Conservation (phyloP, 2,329 filamentous ascomycete species). For the Macrophomina pseudophaseolina region DNA sequence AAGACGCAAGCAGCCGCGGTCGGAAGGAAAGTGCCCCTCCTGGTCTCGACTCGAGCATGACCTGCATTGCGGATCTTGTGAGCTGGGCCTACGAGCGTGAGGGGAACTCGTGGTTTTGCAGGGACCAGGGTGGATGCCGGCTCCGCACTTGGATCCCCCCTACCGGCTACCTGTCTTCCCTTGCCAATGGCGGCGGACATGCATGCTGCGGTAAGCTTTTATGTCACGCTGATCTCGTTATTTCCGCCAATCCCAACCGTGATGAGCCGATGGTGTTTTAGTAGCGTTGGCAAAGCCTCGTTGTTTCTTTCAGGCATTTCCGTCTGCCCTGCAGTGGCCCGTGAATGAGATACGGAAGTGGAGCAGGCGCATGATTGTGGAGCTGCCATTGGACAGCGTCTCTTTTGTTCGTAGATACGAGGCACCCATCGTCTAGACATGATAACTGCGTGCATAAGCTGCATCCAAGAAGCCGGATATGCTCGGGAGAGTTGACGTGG, state of each 20-base stretch:
- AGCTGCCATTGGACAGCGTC: neutral
- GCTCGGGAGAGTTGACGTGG: neutral
- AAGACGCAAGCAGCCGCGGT: neutral
- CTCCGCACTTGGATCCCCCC: neutral
- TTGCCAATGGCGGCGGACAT: neutral
- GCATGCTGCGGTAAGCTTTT: neutral
- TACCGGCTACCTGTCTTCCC: neutral
- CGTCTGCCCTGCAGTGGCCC: neutral
- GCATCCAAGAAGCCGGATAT: neutral
- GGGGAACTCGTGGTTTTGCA: neutral
- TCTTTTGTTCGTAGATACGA: neutral
- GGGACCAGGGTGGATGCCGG: neutral
- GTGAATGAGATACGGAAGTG: neutral
- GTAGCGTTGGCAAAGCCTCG: neutral
- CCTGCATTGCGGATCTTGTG: too few relatives aligned
- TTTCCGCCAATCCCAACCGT: neutral
- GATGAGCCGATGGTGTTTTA: neutral
- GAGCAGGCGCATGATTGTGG: neutral
- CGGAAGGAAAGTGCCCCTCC: conserved; percentile 3
- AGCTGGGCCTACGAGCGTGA: too few relatives aligned
- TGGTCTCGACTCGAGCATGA: neutral
- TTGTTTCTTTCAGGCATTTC: neutral
- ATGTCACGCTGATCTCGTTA: neutral
- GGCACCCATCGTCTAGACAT: neutral
- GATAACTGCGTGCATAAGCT: neutral